Evolutionary conservation across 768 basidiomycete species (phyloP).

Genomic region (Porpolomopsis calyptriformis): DNA sequence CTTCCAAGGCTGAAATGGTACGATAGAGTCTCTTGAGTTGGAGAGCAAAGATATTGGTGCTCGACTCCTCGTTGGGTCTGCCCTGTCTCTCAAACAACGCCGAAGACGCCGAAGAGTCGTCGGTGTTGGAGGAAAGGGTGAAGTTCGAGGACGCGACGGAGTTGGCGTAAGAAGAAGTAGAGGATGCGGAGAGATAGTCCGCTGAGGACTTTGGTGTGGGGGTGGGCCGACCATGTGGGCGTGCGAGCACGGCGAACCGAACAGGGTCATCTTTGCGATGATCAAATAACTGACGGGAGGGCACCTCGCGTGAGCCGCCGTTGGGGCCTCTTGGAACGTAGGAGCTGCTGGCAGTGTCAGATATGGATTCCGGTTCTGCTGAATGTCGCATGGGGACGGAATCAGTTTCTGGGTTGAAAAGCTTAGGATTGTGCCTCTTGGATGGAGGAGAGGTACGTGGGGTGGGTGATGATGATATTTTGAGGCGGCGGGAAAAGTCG

Average conservation of each 20-base stretch:
- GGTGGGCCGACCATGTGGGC: slow-evolving; percentile 36
- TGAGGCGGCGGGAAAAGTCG: slow-evolving; percentile 63
- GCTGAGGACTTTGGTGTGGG: slow-evolving; percentile 53
- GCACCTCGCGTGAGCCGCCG: slow-evolving; percentile 18
- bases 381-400: slow-evolving; percentile 50
- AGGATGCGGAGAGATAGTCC: slow-evolving; percentile 66
- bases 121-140: slow-evolving; percentile 63
- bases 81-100: slow-evolving; percentile 51
- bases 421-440: slow-evolving; percentile 32
- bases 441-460: slow-evolving; percentile 23
- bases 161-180: slow-evolving; percentile 62
- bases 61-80: slow-evolving; percentile 40
- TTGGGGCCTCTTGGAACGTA: slow-evolving; percentile 28
- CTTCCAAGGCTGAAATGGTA: slow-evolving; percentile 69
- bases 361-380: slow-evolving; percentile 55
- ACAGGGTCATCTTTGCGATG: slow-evolving; percentile 87
- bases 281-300: slow-evolving; percentile 67
- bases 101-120: slow-evolving; percentile 63
- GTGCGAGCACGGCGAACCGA: slow-evolving; percentile 60
- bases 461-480: slow-evolving; percentile 47
- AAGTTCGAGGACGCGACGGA: slow-evolving; percentile 59
- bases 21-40: slow-evolving; percentile 81
- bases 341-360: slow-evolving; percentile 48
- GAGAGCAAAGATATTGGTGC: slow-evolving; percentile 53
- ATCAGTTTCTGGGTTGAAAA: slow-evolving; percentile 68